Percentiles rank a stretch among this genome's conserved stretches.
phyloP scores from a whole-genome alignment of 139 green algal genomes.

The Eudorina sp. region DNA sequence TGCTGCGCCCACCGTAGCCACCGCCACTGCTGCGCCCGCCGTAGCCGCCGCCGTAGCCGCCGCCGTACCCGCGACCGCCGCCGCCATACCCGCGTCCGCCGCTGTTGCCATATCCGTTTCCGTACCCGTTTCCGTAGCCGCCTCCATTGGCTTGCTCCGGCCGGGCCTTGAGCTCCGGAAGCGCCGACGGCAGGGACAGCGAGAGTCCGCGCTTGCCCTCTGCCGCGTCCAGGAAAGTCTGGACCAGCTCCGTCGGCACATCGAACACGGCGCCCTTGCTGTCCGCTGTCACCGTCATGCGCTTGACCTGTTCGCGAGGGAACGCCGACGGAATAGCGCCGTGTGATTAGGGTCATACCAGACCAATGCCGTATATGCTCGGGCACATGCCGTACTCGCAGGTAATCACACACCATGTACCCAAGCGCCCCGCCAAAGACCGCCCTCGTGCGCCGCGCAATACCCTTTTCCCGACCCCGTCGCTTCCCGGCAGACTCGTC shows the following conservation, averaged over 20 bases:
- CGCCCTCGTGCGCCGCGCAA: too few species aligned
- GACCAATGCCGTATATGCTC: too few species aligned
- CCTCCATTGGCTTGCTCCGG: constrained; percentile 38
- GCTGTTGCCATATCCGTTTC: background rate
- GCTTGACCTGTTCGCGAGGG: constrained; percentile 71
- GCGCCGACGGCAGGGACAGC: constrained; percentile 56
- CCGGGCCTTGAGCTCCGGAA: constrained; percentile 77
- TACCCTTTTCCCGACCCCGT: too few species aligned
- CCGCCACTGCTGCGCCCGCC: background rate
- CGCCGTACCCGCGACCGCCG: background rate
- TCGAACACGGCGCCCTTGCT: constrained; percentile 92
- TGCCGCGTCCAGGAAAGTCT: constrained; percentile 68
- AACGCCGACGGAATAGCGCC: too few species aligned
- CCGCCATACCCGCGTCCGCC: background rate
- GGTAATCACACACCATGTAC: too few species aligned
- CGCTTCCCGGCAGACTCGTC: too few species aligned
- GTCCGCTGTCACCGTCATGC: constrained; percentile 90
- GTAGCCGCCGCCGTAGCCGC: background rate
- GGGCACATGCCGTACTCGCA: too few species aligned
- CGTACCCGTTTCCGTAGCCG: background rate
- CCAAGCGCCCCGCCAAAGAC: too few species aligned
- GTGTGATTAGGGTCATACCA: too few species aligned
- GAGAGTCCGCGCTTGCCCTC: constrained; percentile 37
- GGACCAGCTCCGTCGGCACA: constrained; percentile 76
- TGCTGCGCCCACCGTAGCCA: background rate